phyloP scores from a whole-genome alignment of 345 rosid genomes.

The Nephelium lappaceum region DNA sequence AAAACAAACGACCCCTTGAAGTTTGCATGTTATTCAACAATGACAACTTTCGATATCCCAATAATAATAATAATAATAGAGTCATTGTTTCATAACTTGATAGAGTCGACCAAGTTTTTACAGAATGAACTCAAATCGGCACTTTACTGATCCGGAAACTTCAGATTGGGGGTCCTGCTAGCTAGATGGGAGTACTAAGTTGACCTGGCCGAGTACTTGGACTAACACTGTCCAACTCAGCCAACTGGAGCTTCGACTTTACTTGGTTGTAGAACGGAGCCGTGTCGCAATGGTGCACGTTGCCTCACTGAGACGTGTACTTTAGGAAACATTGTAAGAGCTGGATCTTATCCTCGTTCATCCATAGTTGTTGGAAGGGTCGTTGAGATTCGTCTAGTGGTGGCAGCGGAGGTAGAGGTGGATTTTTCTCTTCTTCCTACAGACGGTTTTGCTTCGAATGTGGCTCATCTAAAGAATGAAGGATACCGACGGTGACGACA shows the following conservation, averaged over 20 bases:
- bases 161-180: too few species aligned
- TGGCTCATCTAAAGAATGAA: constrained; percentile 18
- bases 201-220: too few species aligned
- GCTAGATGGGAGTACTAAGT: too few species aligned
- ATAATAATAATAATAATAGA: too few species aligned
- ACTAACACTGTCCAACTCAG: too few species aligned
- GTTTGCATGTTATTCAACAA: too few species aligned
- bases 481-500: constrained; percentile 41
- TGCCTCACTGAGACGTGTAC: constrained; percentile 60
- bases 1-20: too few species aligned
- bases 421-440: constrained; percentile 29
- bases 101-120: too few species aligned
- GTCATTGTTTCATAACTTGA: too few species aligned
- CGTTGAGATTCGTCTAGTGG: constrained; percentile 70
- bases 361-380: constrained; percentile 89
- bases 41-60: too few species aligned
- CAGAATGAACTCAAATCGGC: too few species aligned
- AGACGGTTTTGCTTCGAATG: constrained; percentile 51
- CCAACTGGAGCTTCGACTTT: constrained; percentile 74
- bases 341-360: constrained; percentile 98
- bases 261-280: constrained; percentile 88
- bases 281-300: constrained; percentile 72
- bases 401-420: constrained; percentile 24
- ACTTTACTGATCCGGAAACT: too few species aligned
- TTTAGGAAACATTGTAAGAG: constrained; percentile 88